Evolutionary conservation across 768 basidiomycete species (phyloP).

Genomic region (Tulasnella sp.): DNA sequence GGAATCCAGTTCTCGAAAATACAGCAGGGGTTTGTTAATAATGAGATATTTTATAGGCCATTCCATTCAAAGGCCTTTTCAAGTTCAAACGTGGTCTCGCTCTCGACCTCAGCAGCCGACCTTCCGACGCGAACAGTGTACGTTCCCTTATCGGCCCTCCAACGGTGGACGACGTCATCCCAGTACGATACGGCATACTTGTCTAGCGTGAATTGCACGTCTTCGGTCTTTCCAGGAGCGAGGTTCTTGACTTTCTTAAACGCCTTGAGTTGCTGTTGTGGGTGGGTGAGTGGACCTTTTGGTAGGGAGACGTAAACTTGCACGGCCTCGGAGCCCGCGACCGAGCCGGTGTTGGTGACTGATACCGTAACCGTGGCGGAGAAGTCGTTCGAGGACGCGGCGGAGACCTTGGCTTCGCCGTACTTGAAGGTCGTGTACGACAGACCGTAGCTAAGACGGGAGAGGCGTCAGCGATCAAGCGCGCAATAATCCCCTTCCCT

Average conservation of each 20-base stretch:
- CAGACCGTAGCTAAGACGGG: constrained; percentile 58
- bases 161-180: too few relatives aligned
- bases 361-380: constrained; percentile 49
- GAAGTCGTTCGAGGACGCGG: constrained; percentile 40
- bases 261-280: too few relatives aligned
- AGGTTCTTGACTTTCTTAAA: too few relatives aligned
- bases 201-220: too few relatives aligned
- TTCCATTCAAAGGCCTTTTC: constrained; percentile 66
- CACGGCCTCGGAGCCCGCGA: constrained; percentile 64
- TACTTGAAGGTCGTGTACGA: constrained; percentile 75
- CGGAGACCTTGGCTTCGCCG: constrained; percentile 48
- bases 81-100: too few relatives aligned
- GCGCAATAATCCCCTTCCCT: neutral
- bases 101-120: too few relatives aligned
- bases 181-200: too few relatives aligned
- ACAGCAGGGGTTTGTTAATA: neutral
- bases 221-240: too few relatives aligned
- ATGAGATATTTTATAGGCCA: constrained; percentile 50
- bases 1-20: neutral
- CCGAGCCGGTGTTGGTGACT: constrained; percentile 59
- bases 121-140: too few relatives aligned
- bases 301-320: constrained; percentile 48
- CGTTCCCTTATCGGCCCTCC: too few relatives aligned
- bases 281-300: too few relatives aligned
- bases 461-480: constrained; percentile 37